Base-by-base conservation (phyloP, 1,284 basidiomycete genomes). In the Rhodofomes roseus region DNA sequence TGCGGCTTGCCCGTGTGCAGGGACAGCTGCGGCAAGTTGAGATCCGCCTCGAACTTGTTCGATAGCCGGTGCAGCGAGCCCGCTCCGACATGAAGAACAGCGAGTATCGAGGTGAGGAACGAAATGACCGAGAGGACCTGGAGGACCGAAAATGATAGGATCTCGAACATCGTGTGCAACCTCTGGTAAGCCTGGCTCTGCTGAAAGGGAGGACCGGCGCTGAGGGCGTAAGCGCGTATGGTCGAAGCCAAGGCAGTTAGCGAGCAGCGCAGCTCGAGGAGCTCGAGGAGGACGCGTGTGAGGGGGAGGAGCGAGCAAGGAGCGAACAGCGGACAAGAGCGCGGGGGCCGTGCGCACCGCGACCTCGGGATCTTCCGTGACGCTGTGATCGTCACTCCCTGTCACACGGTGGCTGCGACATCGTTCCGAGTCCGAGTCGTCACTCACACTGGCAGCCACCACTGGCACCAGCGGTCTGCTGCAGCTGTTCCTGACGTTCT, bases 51-150 rank as follows among this genome's bases (percentile, higher is more conserved):
- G 46, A 70, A 61, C 54, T 66, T 64, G 60, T 66, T 66, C 41
- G 66, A 65, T 39, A 71, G 60, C 34, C 67, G 69, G 54, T 71
- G 64, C 37, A 73, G 61, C 5, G 70, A 69, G 53, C 68, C 73
- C 14, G 71, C 66, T 53, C 72, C 72, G 22, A 73, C 70, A 23
- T 71, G 66, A 43, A 71, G 61, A 59, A 72, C 69, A 54, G 71
- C 71, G 57, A 72, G 65, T 41, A 70, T 65, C 29, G 71, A 72
- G 23, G 71, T 71, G 59, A 70, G 56, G 63, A 70, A 70, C 52
- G 70, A 72, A 58, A 74, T 61, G 60, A 73, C 66, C 20, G 70
- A 72, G 61, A 74, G 67, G 37, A 74, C 65, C 67, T 73, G 73
- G 62, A 73, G 60, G 55, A 72, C 60, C 41, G 72, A 73, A 52